Evolutionary conservation across 2,329 filamentous ascomycete species (phyloP).

Genomic region (Colletotrichum liaoningense): DNA sequence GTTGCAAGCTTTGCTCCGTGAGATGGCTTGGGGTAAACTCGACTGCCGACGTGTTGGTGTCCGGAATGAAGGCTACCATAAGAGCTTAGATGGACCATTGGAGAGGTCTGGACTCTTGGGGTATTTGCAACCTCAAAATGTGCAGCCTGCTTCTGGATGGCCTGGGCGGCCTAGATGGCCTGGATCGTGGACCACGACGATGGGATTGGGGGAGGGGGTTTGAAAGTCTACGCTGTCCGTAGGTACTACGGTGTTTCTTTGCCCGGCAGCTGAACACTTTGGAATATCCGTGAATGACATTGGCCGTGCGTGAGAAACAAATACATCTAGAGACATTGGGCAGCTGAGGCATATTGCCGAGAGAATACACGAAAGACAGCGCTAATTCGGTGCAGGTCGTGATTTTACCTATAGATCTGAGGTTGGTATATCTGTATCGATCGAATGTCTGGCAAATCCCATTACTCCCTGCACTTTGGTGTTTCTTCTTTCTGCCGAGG

Average conservation of each 20-base stretch:
- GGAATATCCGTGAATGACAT: background rate
- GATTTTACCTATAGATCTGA: background rate
- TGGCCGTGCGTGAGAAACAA: background rate
- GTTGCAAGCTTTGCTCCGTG: background rate
- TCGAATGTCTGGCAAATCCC: background rate
- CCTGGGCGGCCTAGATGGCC: background rate
- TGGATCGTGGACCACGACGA: conserved; percentile 8
- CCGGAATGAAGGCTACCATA: background rate
- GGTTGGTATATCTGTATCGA: background rate
- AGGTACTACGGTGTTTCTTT: background rate
- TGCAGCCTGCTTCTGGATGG: background rate
- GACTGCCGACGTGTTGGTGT: conserved; percentile 6
- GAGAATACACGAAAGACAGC: background rate
- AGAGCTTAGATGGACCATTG: background rate
- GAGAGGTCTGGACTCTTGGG: conserved; percentile 15
- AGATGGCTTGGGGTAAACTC: background rate
- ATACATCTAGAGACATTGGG: background rate
- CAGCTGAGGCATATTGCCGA: background rate
- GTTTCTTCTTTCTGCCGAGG: conserved; percentile 2
- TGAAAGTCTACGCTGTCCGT: background rate
- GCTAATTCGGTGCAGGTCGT: background rate
- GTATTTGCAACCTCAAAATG: background rate
- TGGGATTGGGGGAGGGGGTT: conserved; percentile 1
- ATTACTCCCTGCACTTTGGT: background rate
- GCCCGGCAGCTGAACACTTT: conserved; percentile 5